Evolutionary conservation across 1,284 basidiomycete genomes (phyloP).

Genomic region (Rhodotorula sp.): DNA sequence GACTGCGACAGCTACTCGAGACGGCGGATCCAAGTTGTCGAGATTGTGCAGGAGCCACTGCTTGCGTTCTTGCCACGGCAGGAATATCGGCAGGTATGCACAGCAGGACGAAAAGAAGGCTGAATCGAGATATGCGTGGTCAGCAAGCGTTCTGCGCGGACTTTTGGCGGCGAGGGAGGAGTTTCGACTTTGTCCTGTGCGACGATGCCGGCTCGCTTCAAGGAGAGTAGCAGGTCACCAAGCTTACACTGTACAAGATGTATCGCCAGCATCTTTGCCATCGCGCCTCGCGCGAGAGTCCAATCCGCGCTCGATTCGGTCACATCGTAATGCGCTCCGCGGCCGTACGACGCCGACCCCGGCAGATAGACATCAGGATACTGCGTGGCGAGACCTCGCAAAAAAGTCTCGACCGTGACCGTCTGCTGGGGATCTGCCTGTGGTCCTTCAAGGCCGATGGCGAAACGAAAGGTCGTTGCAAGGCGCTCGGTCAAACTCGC

Average conservation of each 20-base stretch:
- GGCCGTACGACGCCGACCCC: neutral
- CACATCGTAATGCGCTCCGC: neutral
- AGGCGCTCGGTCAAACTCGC: neutral
- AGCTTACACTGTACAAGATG: slow-evolving; percentile 22
- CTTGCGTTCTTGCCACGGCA: slow-evolving; percentile 14
- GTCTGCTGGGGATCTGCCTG: neutral
- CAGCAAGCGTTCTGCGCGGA: no score
- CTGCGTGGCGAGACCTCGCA: neutral
- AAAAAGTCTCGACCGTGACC: slow-evolving; percentile 7
- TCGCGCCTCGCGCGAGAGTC: slow-evolving; percentile 23
- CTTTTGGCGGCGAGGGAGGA: no score
- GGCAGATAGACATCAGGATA: slow-evolving; percentile 1
- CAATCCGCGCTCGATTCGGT: slow-evolving; percentile 18
- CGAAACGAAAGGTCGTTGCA: neutral
- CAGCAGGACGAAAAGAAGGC: slow-evolving; percentile 37
- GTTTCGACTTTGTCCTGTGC: neutral
- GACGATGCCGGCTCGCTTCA: no score
- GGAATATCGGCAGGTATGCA: slow-evolving; percentile 25
- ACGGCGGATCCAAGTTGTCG: slow-evolving; percentile 8
- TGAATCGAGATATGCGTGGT: neutral
- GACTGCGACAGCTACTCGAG: slow-evolving; percentile 17
- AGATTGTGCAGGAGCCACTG: slow-evolving; percentile 1
- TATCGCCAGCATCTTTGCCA: slow-evolving; percentile 13
- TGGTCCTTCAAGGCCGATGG: neutral
- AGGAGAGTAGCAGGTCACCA: neutral